phyloP scores from a whole-genome alignment of 164 flowering plant species.

The Piper betle region DNA sequence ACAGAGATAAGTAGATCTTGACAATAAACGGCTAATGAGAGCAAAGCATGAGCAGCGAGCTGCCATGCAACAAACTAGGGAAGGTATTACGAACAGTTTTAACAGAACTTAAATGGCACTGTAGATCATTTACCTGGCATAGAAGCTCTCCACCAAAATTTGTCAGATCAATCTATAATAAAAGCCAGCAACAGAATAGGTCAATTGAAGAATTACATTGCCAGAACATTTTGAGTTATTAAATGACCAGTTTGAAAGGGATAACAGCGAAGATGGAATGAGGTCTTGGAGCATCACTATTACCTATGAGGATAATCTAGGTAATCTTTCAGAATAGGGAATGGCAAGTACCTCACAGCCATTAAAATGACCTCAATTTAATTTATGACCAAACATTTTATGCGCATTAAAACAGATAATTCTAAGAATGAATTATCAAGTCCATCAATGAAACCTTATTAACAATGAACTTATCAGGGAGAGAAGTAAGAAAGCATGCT shows the following conservation, averaged over 20 bases:
- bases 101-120: background rate
- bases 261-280: no score
- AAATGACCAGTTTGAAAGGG: no score
- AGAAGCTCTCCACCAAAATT: conserved; percentile 76
- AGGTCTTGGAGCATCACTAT: background rate
- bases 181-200: background rate
- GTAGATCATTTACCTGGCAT: conserved; percentile 63
- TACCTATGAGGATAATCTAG: background rate
- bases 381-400: no score
- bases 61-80: background rate
- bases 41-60: background rate
- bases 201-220: no score
- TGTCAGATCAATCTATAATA: conserved; percentile 77
- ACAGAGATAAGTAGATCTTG: conserved; percentile 4
- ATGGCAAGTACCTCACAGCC: no score
- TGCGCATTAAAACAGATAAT: no score
- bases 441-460: background rate
- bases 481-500: conserved; percentile 26
- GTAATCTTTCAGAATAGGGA: no score
- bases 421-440: no score
- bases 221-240: no score
- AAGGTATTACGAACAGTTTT: background rate
- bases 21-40: background rate
- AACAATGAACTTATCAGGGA: background rate
- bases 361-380: no score